Evolutionary conservation across 768 basidiomycete genomes (phyloP).

Genomic region (Trametes elegans): DNA sequence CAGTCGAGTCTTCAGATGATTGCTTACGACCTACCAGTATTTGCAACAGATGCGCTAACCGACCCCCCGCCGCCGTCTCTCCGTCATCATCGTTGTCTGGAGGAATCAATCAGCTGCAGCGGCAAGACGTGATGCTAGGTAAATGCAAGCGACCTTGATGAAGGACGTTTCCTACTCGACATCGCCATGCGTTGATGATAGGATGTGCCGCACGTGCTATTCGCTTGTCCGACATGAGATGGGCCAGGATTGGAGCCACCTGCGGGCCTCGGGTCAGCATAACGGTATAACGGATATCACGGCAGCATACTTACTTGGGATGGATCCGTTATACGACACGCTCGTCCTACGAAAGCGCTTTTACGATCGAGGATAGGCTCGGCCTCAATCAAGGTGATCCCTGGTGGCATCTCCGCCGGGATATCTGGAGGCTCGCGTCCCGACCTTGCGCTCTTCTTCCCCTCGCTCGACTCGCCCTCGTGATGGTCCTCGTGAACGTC

Average conservation of each 20-base stretch:
- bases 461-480: conserved; percentile 4
- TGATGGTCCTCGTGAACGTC: conserved; percentile 37
- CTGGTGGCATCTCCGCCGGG: conserved; percentile 45
- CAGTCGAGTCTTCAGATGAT: too few species aligned
- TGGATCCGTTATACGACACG: conserved; percentile 75
- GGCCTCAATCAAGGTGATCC: conserved; percentile 63
- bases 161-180: conserved; percentile 60
- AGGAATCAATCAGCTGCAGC: not conserved
- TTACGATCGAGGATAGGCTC: conserved; percentile 86
- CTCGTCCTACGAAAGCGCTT: conserved; percentile 82
- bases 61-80: conserved; percentile 88
- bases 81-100: conserved; percentile 94
- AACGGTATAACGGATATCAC: not conserved
- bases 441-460: conserved; percentile 10
- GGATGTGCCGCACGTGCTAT: conserved; percentile 78
- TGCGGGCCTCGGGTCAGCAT: conserved; percentile 26
- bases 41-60: conserved; percentile 87
- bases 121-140: not conserved
- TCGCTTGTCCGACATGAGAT: conserved; percentile 68
- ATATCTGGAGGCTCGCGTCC: conserved; percentile 13
- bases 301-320: conserved; percentile 52
- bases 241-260: conserved; percentile 66
- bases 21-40: conserved; percentile 74
- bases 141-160: conserved; percentile 60
- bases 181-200: conserved; percentile 81